These are phyloP conservation scores for Cladosporium sp. DNA, from an alignment of 2,329 filamentous ascomycete genomes.

Conservation along the genomic window DNA sequence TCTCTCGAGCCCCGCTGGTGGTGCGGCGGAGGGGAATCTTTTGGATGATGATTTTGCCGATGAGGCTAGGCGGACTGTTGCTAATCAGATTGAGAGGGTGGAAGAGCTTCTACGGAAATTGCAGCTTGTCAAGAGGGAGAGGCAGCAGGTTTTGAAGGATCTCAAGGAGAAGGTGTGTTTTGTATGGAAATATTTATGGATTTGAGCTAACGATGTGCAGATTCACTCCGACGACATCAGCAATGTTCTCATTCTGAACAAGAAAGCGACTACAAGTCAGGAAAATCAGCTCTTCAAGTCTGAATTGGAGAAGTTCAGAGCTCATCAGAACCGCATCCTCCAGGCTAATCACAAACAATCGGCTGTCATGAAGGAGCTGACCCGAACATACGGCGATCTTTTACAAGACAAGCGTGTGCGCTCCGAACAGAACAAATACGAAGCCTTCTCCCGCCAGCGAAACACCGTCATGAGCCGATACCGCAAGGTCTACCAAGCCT, in stretches of 20 bases:
- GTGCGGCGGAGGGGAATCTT: conserved; percentile 65
- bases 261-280: conserved; percentile 90
- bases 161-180: conserved; percentile 85
- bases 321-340: conserved; percentile 84
- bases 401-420: conserved; percentile 92
- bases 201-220: conserved; percentile 42
- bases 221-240: conserved; percentile 96
- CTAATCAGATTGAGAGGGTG: conserved; percentile 83
- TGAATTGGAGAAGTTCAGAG: conserved; percentile 95
- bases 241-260: conserved; percentile 94
- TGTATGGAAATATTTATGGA: conserved; percentile 12
- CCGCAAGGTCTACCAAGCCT: conserved; percentile 87
- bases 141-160: conserved; percentile 89
- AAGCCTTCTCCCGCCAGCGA: conserved; percentile 77
- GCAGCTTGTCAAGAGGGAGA: conserved; percentile 86
- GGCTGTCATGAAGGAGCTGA: conserved; percentile 91
- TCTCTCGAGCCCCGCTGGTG: conserved; percentile 47
- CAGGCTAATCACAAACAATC: conserved; percentile 96
- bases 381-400: conserved; percentile 77
- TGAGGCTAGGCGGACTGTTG: conserved; percentile 72
- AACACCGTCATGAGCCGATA: conserved; percentile 80
- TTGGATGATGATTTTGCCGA: conserved; percentile 90
- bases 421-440: conserved; percentile 93
- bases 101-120: conserved; percentile 89
- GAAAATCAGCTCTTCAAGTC: conserved; percentile 90